Evolutionary conservation across 1,284 basidiomycete genomes (phyloP).

Genomic region (Marasmius sp.): DNA sequence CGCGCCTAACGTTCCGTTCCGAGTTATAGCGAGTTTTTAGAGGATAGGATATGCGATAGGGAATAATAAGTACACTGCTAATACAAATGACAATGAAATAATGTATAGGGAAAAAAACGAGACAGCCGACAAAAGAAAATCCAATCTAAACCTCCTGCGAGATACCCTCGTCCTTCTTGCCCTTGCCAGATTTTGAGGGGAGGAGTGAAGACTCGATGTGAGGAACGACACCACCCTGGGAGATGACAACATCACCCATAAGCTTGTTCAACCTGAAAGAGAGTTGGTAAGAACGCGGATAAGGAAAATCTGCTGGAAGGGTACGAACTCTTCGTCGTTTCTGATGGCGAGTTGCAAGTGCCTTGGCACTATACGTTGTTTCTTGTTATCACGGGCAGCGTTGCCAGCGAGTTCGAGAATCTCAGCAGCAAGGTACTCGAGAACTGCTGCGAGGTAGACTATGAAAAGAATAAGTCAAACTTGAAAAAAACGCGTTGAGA

Average conservation of each 20-base stretch:
- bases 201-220: conserved; percentile 54
- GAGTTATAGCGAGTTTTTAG: neutral
- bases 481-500: neutral
- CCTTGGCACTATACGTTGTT: conserved; percentile 90
- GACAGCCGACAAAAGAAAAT: conserved; percentile 5
- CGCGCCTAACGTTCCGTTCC: too few relatives aligned
- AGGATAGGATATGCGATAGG: conserved; percentile 22
- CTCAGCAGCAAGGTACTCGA: conserved; percentile 84
- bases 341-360: conserved; percentile 90
- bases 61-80: conserved; percentile 18
- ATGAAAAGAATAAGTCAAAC: neutral
- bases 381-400: conserved; percentile 78
- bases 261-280: conserved; percentile 64
- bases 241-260: conserved; percentile 85
- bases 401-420: conserved; percentile 87
- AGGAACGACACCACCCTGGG: conserved; percentile 89
- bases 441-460: conserved; percentile 79
- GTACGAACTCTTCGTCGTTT: conserved; percentile 77
- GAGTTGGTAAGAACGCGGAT: conserved; percentile 2
- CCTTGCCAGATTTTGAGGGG: conserved; percentile 45
- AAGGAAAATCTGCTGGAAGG: conserved; percentile 19
- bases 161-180: conserved; percentile 31
- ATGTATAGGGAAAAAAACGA: conserved; percentile 8
- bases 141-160: conserved; percentile 30
- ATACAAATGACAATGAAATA: conserved; percentile 7